These are phyloP conservation scores for Cercospora canescens DNA, from an alignment of 2,329 filamentous ascomycete genomes.

Conservation along the genomic window DNA sequence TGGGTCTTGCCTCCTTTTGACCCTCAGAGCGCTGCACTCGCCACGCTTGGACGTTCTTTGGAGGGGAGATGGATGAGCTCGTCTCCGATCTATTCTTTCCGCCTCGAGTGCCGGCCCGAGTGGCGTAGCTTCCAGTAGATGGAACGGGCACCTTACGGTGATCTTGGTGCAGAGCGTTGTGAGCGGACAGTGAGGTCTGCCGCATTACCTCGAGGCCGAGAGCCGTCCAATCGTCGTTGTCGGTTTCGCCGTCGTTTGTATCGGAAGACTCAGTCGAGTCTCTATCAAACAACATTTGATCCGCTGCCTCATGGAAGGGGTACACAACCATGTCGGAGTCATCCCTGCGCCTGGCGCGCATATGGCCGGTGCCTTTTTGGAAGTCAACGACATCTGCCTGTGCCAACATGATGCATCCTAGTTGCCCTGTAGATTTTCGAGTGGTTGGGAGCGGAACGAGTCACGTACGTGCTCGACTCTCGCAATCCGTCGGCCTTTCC, in stretches of 20 bases:
- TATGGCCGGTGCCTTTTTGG: slow-evolving; percentile 11
- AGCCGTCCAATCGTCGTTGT: slow-evolving; percentile 93
- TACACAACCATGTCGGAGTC: slow-evolving; percentile 57
- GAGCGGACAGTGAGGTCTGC: slow-evolving; percentile 52
- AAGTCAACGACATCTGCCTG: neutral
- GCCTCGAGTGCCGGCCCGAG: slow-evolving; percentile 27
- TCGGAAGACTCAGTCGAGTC: slow-evolving; percentile 25
- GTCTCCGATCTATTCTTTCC: neutral
- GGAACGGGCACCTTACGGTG: slow-evolving; percentile 33
- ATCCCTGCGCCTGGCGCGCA: slow-evolving; percentile 29
- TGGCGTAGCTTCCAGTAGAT: slow-evolving; percentile 27
- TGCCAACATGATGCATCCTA: neutral
- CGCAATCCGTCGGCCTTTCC: neutral
- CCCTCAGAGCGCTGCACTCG: neutral
- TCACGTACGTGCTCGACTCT: neutral
- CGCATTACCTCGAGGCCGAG: slow-evolving; percentile 84
- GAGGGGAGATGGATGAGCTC: too few relatives aligned
- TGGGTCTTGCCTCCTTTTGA: too few relatives aligned
- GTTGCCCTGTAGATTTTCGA: neutral
- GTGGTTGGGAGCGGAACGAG: neutral
- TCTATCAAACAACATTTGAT: slow-evolving; percentile 89
- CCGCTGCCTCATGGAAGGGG: slow-evolving; percentile 81
- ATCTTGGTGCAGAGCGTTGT: slow-evolving; percentile 27
- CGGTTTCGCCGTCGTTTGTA: slow-evolving; percentile 67
- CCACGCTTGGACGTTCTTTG: neutral